Evolutionary conservation across 805 yeast genomes (phyloP).

Genomic region (Monosporozyma aerobia): DNA sequence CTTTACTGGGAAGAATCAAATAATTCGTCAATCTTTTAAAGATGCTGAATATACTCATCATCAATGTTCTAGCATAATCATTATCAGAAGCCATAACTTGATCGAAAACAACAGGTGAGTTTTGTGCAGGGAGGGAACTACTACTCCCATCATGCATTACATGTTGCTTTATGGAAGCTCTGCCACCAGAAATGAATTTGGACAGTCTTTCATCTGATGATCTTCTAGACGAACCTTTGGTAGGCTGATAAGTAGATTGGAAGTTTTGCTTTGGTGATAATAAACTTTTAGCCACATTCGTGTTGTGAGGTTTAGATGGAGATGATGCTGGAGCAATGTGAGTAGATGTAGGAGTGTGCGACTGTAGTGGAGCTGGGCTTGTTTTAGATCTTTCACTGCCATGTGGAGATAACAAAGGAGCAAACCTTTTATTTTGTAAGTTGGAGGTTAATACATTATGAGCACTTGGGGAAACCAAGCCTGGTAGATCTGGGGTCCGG

Average conservation of each 20-base stretch:
- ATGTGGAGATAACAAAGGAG: conserved; percentile 1
- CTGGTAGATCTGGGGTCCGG: background rate
- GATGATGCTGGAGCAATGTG: background rate
- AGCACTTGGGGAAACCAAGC: conserved; percentile 1
- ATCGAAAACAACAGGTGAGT: background rate
- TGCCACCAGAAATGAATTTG: conserved; percentile 3
- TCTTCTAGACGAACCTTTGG: conserved; percentile 11
- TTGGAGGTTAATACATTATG: background rate
- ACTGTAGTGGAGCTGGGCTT: conserved; percentile 1
- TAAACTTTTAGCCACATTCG: conserved; percentile 4
- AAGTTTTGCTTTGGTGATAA: conserved; percentile 11
- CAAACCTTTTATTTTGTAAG: conserved; percentile 1
- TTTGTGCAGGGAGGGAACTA: background rate
- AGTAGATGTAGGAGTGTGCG: background rate
- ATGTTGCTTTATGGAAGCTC: background rate
- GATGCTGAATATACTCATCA: conserved; percentile 16
- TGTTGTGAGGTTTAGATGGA: background rate
- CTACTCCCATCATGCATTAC: background rate
- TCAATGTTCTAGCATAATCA: conserved; percentile 16
- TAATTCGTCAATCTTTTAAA: conserved; percentile 14
- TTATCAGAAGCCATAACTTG: background rate
- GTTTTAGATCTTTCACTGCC: conserved; percentile 3
- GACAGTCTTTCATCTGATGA: conserved; percentile 16
- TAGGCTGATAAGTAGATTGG: background rate
- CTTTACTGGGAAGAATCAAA: conserved; percentile 9